Evolutionary conservation across 768 basidiomycete genomes (phyloP).

Genomic region (Pleurotus ostreatus): DNA sequence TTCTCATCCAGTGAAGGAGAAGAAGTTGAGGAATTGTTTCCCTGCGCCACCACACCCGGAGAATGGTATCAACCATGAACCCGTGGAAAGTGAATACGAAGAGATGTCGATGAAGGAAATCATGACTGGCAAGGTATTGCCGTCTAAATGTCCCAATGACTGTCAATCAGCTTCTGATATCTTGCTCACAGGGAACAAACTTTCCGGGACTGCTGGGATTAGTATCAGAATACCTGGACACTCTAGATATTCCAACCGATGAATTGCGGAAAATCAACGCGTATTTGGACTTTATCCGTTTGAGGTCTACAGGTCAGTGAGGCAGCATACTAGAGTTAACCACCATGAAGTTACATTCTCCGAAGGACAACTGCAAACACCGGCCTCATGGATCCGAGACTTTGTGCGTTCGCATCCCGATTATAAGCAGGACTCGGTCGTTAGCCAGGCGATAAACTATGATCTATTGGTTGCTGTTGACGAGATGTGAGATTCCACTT

Average conservation of each 20-base stretch:
- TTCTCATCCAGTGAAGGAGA: slow-evolving; percentile 46
- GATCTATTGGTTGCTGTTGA: slow-evolving; percentile 88
- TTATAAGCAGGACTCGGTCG: slow-evolving; percentile 93
- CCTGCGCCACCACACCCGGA: slow-evolving; percentile 52
- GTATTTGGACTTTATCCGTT: slow-evolving; percentile 78
- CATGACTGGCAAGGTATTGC: slow-evolving; percentile 82
- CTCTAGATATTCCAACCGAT: slow-evolving; percentile 67
- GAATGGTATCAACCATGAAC: slow-evolving; percentile 34
- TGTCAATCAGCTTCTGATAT: neutral
- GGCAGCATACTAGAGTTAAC: neutral
- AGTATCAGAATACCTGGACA: slow-evolving; percentile 80
- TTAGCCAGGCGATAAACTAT: slow-evolving; percentile 89
- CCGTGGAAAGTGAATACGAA: slow-evolving; percentile 80
- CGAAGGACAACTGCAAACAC: slow-evolving; percentile 76
- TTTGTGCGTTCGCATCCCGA: slow-evolving; percentile 88
- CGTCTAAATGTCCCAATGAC: slow-evolving; percentile 2
- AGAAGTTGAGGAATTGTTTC: slow-evolving; percentile 71
- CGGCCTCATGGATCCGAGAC: slow-evolving; percentile 90
- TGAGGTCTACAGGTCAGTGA: slow-evolving; percentile 72
- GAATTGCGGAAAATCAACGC: slow-evolving; percentile 60
- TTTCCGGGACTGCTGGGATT: slow-evolving; percentile 84
- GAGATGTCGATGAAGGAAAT: slow-evolving; percentile 93
- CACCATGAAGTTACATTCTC: neutral
- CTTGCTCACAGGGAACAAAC: slow-evolving; percentile 40
- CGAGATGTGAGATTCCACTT: slow-evolving; percentile 69